Evolutionary conservation across 192 early-diverging fungal genomes (phyloP), one percentile per base, ranked within the genome.

Genomic region (Coemansia nantahalensis): DNA sequence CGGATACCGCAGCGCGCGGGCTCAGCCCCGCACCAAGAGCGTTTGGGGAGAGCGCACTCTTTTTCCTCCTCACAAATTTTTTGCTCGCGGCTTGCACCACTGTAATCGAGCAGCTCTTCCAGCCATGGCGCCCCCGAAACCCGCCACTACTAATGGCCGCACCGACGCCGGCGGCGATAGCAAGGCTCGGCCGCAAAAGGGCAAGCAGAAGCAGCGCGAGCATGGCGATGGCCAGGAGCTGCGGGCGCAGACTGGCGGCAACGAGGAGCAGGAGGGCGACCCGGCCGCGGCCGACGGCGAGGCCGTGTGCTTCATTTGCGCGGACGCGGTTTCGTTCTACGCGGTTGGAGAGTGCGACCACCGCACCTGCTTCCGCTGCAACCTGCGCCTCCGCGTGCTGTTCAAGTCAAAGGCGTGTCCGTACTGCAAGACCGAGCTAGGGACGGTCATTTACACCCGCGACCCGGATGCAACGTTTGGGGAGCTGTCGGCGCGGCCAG

Each of bases 271-370:
- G 16, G 51, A 1, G 18, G 39, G 49, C 13, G 51, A 42, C 12
- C 36, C 16, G 3, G 16, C 3, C 16, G 28, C 34, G 9, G 71
- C 57, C 39, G 68, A 63, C 1, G 77, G 80, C 12, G 65, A 72
- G 12, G 43, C 54, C 19, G 53, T 75, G 5, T 98, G 95, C 72
- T 85, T 90, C 62, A 98, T 98, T 62, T 98, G 95, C 60, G 85
- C 95, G 0, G 87, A 93, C 18, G 78, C 83, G 0, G 82, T 97
- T 18, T 66, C 67, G 18, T 90, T 82, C 43, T 91, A 87, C 64
- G 90, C 93, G 8, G 71, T 98, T 28, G 86, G 90, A 2, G 80
- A 83, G 43, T 98, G 95, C 65, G 89, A 97, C 55, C 95, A 98
- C 65, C 79, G 84, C n/a, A 88, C 90, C 1, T 98, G 95, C 68